Conservation (phyloP, 2,329 filamentous ascomycete genomes). For the Colletotrichum karsti region DNA sequence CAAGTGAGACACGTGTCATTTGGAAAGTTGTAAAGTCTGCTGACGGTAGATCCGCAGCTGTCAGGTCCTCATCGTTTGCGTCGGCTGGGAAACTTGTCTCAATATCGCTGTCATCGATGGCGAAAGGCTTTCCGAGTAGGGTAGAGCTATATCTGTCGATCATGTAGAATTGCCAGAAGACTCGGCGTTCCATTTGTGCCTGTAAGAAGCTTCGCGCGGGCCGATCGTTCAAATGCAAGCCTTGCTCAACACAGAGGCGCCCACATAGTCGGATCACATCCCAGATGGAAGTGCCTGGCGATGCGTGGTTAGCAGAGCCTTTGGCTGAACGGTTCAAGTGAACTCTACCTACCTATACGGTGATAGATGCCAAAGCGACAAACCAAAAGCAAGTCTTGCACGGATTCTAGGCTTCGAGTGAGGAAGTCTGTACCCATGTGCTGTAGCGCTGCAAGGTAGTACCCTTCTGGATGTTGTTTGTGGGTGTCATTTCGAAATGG, state of each 20-base stretch:
- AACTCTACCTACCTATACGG: conserved; percentile 43
- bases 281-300: conserved; percentile 45
- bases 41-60: conserved; percentile 25
- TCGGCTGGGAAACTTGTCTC: conserved; percentile 44
- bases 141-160: conserved; percentile 53
- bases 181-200: conserved; percentile 45
- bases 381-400: conserved; percentile 50
- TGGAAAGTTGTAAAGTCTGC: conserved; percentile 18
- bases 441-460: conserved; percentile 45
- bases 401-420: conserved; percentile 40
- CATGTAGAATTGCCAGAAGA: conserved; percentile 56
- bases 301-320: neutral
- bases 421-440: conserved; percentile 40
- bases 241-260: conserved; percentile 48
- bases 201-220: conserved; percentile 32
- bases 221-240: conserved; percentile 37
- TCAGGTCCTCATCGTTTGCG: conserved; percentile 41
- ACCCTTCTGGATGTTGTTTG: conserved; percentile 47
- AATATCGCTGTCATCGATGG: conserved; percentile 49
- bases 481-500: conserved; percentile 40
- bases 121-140: conserved; percentile 49
- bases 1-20: neutral
- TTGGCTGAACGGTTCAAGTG: neutral
- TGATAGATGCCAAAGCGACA: conserved; percentile 52
- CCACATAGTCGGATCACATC: conserved; percentile 49